phyloP scores from a whole-genome alignment of 306 rosid species.

The Gastrolobium villosum region DNA sequence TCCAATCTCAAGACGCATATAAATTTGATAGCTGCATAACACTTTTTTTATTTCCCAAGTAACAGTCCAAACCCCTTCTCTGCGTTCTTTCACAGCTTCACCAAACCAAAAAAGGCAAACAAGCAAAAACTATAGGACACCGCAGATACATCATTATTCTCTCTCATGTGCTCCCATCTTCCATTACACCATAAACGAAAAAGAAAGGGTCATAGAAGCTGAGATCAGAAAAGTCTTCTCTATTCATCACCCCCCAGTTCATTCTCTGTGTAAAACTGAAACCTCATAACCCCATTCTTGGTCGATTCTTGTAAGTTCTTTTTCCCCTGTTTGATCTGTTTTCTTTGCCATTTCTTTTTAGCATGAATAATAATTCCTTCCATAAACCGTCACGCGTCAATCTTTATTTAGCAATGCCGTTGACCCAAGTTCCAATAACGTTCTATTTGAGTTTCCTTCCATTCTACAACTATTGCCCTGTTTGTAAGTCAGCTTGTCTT shows the following conservation, averaged over 20 bases:
- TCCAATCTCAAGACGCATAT: not conserved
- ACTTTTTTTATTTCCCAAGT: not conserved
- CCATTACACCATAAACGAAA: not conserved
- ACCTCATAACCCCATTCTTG: not conserved
- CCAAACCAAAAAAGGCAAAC: not conserved
- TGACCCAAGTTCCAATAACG: slow-evolving; percentile 42
- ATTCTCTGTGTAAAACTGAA: not conserved
- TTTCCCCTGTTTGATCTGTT: slow-evolving; percentile 5
- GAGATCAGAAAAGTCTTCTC: slow-evolving; percentile 2
- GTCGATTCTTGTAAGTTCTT: slow-evolving; percentile 1
- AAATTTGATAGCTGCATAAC: not conserved
- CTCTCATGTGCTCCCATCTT: not conserved
- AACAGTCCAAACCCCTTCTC: not conserved
- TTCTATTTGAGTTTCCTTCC: slow-evolving; percentile 17
- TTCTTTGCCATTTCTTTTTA: not conserved
- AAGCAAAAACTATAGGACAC: not conserved
- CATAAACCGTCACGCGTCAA: slow-evolving; percentile 15
- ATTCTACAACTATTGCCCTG: not conserved
- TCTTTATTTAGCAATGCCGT: slow-evolving; percentile 55
- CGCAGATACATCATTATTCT: not conserved
- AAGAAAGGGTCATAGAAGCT: not conserved
- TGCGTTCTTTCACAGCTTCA: not conserved
- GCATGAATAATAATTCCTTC: not conserved
- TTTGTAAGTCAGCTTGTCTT: slow-evolving; percentile 16
- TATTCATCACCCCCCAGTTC: not conserved